Percentiles rank a stretch among this genome's conserved stretches.
phyloP scores from a whole-genome alignment of 345 rosid genomes.

The Aegle marmelos region DNA sequence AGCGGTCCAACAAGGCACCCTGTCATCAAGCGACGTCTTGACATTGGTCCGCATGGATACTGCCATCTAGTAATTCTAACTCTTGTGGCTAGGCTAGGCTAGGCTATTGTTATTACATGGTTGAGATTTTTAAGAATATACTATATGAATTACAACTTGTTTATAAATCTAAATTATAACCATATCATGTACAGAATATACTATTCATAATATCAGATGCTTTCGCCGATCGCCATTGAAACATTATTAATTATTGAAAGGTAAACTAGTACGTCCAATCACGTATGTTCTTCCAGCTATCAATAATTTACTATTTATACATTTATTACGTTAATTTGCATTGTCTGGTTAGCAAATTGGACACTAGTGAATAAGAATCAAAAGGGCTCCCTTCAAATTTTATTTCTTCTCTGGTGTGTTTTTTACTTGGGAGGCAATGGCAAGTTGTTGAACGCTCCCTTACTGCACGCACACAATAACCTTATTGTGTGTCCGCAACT shows the following conservation, averaged over 20 bases:
- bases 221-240: background rate
- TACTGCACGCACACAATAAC: background rate
- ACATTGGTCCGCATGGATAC: constrained; percentile 12
- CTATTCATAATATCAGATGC: background rate
- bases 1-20: background rate
- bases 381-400: background rate
- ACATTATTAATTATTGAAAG: background rate
- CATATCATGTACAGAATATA: background rate
- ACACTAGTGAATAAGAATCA: constrained; percentile 8
- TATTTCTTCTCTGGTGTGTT: background rate
- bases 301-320: background rate
- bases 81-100: background rate
- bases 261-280: constrained; percentile 7
- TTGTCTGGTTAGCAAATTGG: background rate
- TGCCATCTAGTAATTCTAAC: background rate
- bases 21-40: background rate
- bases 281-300: background rate
- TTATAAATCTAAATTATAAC: background rate
- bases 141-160: background rate
- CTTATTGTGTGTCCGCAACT: background rate
- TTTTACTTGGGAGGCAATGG: too few relatives aligned
- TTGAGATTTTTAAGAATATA: background rate
- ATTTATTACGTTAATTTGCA: background rate
- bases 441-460: too few relatives aligned
- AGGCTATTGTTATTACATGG: background rate